Percentiles rank a stretch among this genome's conserved stretches.
Evolutionary conservation across 106 monocot genomes (phyloP).

Genomic region (Phalaenopsis aphrodite): DNA sequence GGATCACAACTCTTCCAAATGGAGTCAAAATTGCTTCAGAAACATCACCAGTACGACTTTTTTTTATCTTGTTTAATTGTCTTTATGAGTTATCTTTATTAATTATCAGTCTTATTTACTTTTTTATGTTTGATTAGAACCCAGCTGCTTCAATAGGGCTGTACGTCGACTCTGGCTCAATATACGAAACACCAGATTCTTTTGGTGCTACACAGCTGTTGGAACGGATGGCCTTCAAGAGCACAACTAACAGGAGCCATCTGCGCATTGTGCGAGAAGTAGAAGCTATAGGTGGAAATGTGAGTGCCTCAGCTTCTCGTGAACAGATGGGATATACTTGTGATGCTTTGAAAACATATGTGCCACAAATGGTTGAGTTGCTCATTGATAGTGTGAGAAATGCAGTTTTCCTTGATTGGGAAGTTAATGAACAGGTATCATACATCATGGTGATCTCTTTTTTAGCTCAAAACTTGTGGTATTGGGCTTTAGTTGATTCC

Average conservation of each 20-base stretch:
- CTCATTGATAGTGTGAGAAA: slow-evolving; percentile 84
- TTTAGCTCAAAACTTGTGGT: neutral
- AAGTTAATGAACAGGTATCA: slow-evolving; percentile 83
- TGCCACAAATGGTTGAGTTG: slow-evolving; percentile 88
- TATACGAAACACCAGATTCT: slow-evolving; percentile 68
- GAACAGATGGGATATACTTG: slow-evolving; percentile 87
- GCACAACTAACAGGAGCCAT: slow-evolving; percentile 80
- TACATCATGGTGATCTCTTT: neutral
- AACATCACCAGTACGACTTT: slow-evolving; percentile 46
- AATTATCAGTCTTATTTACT: slow-evolving; percentile 2
- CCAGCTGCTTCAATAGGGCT: slow-evolving; percentile 75
- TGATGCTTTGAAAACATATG: slow-evolving; percentile 73
- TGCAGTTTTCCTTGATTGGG: slow-evolving; percentile 78
- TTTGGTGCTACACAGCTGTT: slow-evolving; percentile 67
- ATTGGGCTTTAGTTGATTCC: neutral
- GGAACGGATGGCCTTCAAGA: slow-evolving; percentile 87
- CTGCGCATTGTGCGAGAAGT: slow-evolving; percentile 81
- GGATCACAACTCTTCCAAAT: slow-evolving; percentile 72
- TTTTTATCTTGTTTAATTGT: neutral
- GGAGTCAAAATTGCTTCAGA: slow-evolving; percentile 85
- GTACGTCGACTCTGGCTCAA: slow-evolving; percentile 79
- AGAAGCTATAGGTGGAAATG: slow-evolving; percentile 88
- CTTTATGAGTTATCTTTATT: neutral
- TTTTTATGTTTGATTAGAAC: slow-evolving; percentile 23
- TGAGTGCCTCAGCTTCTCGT: slow-evolving; percentile 66